Conservation (phyloP, 2,329 filamentous ascomycete species). For the Claviceps maximensis region DNA sequence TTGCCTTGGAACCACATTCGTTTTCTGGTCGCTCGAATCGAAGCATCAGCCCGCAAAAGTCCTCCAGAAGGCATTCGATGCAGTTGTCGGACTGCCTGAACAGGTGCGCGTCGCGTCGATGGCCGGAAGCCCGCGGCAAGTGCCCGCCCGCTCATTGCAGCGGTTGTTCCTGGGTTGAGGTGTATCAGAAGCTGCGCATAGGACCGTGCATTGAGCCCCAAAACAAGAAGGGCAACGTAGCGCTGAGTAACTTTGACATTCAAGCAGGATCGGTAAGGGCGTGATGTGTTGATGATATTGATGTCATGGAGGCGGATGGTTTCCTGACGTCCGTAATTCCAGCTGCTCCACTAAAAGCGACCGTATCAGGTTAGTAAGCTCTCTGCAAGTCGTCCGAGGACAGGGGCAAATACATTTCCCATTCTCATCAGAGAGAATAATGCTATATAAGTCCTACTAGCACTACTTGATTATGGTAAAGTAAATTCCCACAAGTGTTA, state of each 20-base stretch:
- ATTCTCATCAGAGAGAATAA: too few species aligned
- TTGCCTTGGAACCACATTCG: constrained; percentile 71
- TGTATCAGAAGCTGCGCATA: constrained; percentile 1
- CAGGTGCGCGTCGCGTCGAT: constrained; percentile 46
- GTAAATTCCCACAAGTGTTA: too few species aligned
- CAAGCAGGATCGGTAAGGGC: neutral
- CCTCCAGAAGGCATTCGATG: constrained; percentile 56
- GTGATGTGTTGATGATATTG: neutral
- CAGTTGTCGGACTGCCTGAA: constrained; percentile 46
- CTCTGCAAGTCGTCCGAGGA: too few species aligned
- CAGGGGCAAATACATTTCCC: too few species aligned
- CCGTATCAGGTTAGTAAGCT: neutral
- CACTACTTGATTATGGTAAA: too few species aligned
- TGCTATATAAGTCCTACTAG: too few species aligned
- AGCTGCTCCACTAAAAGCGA: neutral
- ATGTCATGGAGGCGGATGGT: neutral
- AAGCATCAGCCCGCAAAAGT: constrained; percentile 52
- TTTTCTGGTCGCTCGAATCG: constrained; percentile 45
- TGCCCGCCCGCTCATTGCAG: constrained; percentile 23
- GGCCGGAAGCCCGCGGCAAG: constrained; percentile 60
- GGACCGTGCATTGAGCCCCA: neutral
- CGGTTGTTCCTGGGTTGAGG: neutral
- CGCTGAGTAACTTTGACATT: neutral
- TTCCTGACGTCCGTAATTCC: neutral
- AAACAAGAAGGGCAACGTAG: neutral